Evolutionary conservation across 768 basidiomycete genomes (phyloP).

Genomic region (Rhodosporidiobolus odoratus): DNA sequence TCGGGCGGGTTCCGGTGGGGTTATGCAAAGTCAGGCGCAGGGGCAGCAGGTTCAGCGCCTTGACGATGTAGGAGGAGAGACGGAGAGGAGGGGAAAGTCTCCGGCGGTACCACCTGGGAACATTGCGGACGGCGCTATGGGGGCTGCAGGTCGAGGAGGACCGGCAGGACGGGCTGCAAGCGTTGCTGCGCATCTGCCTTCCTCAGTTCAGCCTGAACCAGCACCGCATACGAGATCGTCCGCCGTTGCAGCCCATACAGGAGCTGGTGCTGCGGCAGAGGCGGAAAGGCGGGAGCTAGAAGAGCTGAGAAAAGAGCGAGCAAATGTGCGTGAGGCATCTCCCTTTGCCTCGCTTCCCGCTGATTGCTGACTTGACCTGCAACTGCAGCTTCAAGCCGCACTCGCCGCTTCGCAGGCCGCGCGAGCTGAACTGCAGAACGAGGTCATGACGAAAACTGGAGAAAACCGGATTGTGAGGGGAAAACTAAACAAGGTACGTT

Average conservation of each 20-base stretch:
- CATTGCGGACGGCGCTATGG: too few relatives aligned
- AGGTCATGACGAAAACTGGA: slow-evolving; percentile 1
- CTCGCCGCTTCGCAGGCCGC: not conserved
- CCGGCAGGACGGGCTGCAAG: too few relatives aligned
- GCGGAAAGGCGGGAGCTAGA: slow-evolving; percentile 16
- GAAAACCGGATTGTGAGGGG: slow-evolving; percentile 16
- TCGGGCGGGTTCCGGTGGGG: not conserved
- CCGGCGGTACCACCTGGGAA: too few relatives aligned
- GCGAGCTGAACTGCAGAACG: not conserved
- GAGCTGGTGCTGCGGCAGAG: not conserved
- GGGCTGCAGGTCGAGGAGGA: too few relatives aligned
- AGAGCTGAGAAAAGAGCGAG: slow-evolving; percentile 17
- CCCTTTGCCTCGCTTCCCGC: not conserved
- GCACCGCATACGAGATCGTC: too few relatives aligned
- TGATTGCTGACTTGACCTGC: not conserved
- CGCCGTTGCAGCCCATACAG: not conserved
- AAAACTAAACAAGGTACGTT: slow-evolving; percentile 6
- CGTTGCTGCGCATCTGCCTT: too few relatives aligned
- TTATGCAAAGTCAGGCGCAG: too few relatives aligned
- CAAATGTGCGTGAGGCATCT: slow-evolving; percentile 4
- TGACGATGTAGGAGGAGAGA: too few relatives aligned
- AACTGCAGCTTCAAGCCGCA: not conserved
- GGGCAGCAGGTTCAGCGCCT: not conserved
- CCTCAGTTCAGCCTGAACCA: too few relatives aligned
- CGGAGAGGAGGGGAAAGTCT: too few relatives aligned